These are phyloP conservation scores for Lichtheimia hyalospora DNA, from an alignment of 371 early-diverging fungal species.

Conservation along the genomic window DNA sequence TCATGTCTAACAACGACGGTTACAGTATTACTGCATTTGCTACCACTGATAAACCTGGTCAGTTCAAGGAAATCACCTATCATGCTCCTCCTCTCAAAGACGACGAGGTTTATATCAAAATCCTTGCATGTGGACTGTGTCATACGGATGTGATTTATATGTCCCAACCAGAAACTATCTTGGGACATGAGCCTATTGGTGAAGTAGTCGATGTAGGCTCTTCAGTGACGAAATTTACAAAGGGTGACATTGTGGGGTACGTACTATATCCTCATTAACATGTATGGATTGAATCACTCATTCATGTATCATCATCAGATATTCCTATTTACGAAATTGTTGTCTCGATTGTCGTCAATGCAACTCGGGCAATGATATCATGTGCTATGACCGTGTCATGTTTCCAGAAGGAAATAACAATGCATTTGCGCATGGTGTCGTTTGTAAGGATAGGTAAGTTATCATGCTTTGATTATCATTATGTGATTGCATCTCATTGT, in stretches of 20 bases:
- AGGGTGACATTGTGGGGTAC: constrained; percentile 58
- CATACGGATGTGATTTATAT: constrained; percentile 47
- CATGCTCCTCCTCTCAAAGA: constrained; percentile 16
- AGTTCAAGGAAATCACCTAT: constrained; percentile 22
- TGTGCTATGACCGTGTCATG: constrained; percentile 39
- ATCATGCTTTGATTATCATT: too few relatives aligned
- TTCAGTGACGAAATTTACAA: constrained; percentile 38
- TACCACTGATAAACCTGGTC: constrained; percentile 12
- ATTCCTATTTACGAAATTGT: constrained; percentile 33
- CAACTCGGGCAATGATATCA: constrained; percentile 41
- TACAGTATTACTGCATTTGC: constrained; percentile 16
- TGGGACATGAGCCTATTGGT: constrained; percentile 58
- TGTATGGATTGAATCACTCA: neutral
- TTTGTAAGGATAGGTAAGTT: constrained; percentile 44
- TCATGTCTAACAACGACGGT: constrained; percentile 2
- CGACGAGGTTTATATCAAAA: constrained; percentile 38
- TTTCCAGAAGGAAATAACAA: constrained; percentile 54
- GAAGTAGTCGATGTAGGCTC: constrained; percentile 42
- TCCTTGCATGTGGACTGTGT: constrained; percentile 57
- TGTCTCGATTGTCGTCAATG: constrained; percentile 51
- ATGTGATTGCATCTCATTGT: neutral
- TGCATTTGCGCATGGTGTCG: constrained; percentile 45
- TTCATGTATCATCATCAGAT: constrained; percentile 7
- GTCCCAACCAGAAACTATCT: constrained; percentile 16
- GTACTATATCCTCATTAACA: neutral